Conservation (phyloP, 768 basidiomycete species). For the Rhizopogon salebrosus region DNA sequence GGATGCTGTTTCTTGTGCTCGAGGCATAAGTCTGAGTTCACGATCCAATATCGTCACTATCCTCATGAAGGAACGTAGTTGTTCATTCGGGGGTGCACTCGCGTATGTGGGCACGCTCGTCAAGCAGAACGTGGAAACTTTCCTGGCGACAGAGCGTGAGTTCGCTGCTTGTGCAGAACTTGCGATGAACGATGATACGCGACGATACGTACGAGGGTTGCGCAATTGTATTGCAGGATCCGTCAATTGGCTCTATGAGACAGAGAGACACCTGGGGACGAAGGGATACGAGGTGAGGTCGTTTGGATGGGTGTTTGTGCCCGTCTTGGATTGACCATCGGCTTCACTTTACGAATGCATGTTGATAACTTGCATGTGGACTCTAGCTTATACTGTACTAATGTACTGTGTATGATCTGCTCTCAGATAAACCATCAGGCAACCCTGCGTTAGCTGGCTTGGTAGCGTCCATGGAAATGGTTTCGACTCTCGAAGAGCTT, state of each 20-base stretch:
- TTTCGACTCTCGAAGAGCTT: too few relatives aligned
- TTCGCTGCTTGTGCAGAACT: slow-evolving; percentile 12
- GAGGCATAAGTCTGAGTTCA: slow-evolving; percentile 34
- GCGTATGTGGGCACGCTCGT: slow-evolving; percentile 17
- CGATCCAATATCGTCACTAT: slow-evolving; percentile 46
- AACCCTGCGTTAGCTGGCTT: too few relatives aligned
- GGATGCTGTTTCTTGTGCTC: slow-evolving; percentile 56
- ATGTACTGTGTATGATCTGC: too few relatives aligned
- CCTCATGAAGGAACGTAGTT: slow-evolving; percentile 37
- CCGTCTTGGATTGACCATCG: slow-evolving; percentile 4
- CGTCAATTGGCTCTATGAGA: slow-evolving; percentile 65
- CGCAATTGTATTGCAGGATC: slow-evolving; percentile 52
- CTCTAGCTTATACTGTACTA: too few relatives aligned
- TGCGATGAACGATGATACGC: slow-evolving; percentile 19
- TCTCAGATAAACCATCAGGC: too few relatives aligned
- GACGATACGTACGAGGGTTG: slow-evolving; percentile 42
- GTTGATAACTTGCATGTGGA: too few relatives aligned
- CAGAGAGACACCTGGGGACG: slow-evolving; percentile 53
- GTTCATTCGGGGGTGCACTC: slow-evolving; percentile 46
- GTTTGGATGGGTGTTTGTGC: slow-evolving; percentile 61
- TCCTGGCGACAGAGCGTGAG: slow-evolving; percentile 17
- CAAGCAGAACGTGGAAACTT: slow-evolving; percentile 25
- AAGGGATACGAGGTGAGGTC: slow-evolving; percentile 52
- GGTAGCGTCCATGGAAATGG: too few relatives aligned
- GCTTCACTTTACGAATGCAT: too few relatives aligned